Base-by-base conservation (phyloP, 192 early-diverging fungal genomes). In the Coemansia sp. region DNA sequence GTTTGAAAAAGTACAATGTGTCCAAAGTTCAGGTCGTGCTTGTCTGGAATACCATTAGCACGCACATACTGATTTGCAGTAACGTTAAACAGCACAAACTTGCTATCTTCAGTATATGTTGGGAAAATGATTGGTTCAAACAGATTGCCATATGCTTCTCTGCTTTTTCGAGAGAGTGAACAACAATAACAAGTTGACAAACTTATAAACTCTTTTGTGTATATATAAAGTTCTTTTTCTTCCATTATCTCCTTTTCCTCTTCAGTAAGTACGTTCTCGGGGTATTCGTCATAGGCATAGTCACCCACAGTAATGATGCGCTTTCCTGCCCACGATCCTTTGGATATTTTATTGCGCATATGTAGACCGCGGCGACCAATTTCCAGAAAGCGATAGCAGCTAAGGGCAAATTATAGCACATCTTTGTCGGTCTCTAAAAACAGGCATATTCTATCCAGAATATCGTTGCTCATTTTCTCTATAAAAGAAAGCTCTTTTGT, bases 341-440 rank as follows among this genome's bases (percentile, higher is more conserved):
- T 12, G 3, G 3, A 16, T 16, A 16, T 12, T 45, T 45, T 45
- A 12, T 38, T 38, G 36, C 36, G 11, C 17, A 45, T 5, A 45
- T 45, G 17, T 12, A 45, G 7, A 3, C 42, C 17, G 3, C 42
- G 5, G 0, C 42, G 12, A 2, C 42, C 54, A 25, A 55, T 55
- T 55, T 10, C 7, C n/a, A 32, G 8, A 62, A 62, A 49, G n/a
- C 32, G 10, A 10, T 25, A 62, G 48, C 60, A 62, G 45, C 42
- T 49, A 40, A 45, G 12, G 17, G 42, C 42, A 45, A 45, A 45
- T 0, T 16, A 0, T 12, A 45, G 42, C 42, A 45, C 42, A 45
- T 45, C 42, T 16, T 45, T 5, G 42, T 45, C 42, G 14, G 42
- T 45, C 42, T 5, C 14, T 3, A 45, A 3, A 12, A 45, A 3